Evolutionary conservation across 139 green algal genomes (phyloP), one percentile per base, ranked within the genome.

Genomic region (Penium margaritaceum): DNA sequence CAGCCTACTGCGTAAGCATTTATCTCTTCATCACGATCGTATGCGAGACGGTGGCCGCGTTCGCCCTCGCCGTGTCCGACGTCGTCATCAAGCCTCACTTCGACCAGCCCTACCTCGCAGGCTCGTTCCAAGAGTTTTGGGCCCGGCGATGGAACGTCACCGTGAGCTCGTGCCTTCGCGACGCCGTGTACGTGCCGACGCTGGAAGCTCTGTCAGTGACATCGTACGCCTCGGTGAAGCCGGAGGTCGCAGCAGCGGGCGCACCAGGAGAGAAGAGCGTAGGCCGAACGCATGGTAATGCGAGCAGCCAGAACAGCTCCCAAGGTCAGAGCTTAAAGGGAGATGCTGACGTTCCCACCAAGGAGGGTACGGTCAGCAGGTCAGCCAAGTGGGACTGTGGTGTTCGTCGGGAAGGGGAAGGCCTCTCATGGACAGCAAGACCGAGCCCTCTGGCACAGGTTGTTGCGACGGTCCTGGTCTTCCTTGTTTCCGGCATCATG

Each of bases 401-500:
- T n/a, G n/a, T n/a, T n/a, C n/a, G n/a, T n/a, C n/a, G n/a, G n/a
- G n/a, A n/a, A n/a, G n/a, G 44, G 5, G 19, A 21, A 55, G 19
- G 44, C 5, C 27, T 55, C 44, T 17, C 19, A 55, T 55, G 24
- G 30, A 1, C 51, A 60, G 19, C 30, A 6, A 6, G 6, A 24
- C 24, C 29, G 51, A 60, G n/a, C 19, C 29, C 24, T 33, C 19
- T 32, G 27, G 47, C 68, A 39, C 30, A 60, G 44, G 30, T 77
- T 14, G 34, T 66, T 24, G 30, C 58, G 14, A 71, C 72, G 58
- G 32, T 71, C 3, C 57, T 58, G 34, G 61, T 32, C 5, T 77
- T 77, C 54, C 58, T 77, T 58, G 70, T 77, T 9, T 77, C 70
- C 17, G 70, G 70, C 17, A 32, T 77, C 17, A 71, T 71, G 34